Conservation (phyloP, 306 rosid genomes). For the Arachis stenosperma region DNA sequence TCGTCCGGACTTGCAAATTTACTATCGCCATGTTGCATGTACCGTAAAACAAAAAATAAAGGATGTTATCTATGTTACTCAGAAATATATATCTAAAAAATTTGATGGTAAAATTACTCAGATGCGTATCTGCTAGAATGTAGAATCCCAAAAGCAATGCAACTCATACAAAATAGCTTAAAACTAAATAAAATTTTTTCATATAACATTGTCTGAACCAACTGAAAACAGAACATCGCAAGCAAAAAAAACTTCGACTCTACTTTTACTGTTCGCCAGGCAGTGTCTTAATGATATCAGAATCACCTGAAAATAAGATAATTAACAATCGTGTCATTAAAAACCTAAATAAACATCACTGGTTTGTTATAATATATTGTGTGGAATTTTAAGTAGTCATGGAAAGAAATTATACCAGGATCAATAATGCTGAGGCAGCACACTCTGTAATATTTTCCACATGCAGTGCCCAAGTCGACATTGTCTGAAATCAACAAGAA, state of each 20-base stretch:
- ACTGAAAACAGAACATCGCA: conserved; percentile 26
- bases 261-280: conserved; percentile 47
- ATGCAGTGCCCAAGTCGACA: conserved; percentile 86
- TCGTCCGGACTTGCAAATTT: no score
- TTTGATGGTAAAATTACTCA: no score
- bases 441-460: conserved; percentile 81
- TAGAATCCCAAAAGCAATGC: no score
- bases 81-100: no score
- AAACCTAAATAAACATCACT: not conserved
- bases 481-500: conserved; percentile 49
- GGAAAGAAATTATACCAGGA: conserved; percentile 53
- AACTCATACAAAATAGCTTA: no score
- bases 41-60: no score
- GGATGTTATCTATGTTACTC: no score
- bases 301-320: conserved; percentile 53
- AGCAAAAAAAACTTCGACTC: conserved; percentile 21
- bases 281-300: conserved; percentile 52
- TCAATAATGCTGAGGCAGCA: conserved; percentile 88
- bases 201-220: not conserved
- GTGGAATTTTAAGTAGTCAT: no score
- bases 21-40: no score
- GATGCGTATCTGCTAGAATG: no score
- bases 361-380: not conserved
- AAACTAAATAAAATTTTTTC: no score
- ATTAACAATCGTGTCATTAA: not conserved